Conservation (phyloP, 805 yeast genomes). For the Starmerella floricola region DNA sequence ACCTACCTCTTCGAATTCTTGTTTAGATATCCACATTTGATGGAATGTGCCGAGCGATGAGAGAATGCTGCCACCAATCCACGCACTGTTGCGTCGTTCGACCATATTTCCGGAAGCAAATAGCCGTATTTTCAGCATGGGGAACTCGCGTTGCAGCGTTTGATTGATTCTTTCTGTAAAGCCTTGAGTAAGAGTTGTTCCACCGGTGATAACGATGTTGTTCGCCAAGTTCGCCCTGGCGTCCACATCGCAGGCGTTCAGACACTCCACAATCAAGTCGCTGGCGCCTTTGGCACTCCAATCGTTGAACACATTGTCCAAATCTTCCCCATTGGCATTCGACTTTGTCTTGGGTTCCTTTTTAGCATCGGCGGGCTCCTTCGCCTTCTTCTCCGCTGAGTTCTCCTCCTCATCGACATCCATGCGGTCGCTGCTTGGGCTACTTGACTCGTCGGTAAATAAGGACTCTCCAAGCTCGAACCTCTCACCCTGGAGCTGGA, state of each 20-base stretch:
- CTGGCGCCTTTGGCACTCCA: constrained; percentile 36
- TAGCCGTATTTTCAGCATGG: constrained; percentile 74
- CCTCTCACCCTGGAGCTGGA: constrained; percentile 50
- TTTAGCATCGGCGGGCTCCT: neutral
- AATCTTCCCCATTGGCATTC: neutral
- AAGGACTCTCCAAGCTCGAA: constrained; percentile 58
- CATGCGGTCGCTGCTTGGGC: constrained; percentile 1
- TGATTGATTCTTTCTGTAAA: constrained; percentile 61
- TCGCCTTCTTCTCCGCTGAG: neutral
- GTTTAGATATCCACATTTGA: constrained; percentile 87
- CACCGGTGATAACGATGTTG: constrained; percentile 78
- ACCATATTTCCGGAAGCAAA: constrained; percentile 60
- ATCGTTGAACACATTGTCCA: constrained; percentile 4
- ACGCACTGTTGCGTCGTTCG: constrained; percentile 70
- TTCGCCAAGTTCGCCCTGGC: constrained; percentile 79
- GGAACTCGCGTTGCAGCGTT: constrained; percentile 58
- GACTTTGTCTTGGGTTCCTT: constrained; percentile 5
- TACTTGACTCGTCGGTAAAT: no score
- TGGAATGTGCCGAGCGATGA: constrained; percentile 88
- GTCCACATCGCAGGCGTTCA: constrained; percentile 58
- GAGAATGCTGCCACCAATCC: constrained; percentile 88
- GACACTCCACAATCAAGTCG: constrained; percentile 44
- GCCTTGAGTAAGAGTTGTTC: constrained; percentile 69
- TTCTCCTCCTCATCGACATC: constrained; percentile 13
- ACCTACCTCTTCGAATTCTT: constrained; percentile 82